Conservation (phyloP, 352 stramenopile species). For the Globisporangium canariense region DNA sequence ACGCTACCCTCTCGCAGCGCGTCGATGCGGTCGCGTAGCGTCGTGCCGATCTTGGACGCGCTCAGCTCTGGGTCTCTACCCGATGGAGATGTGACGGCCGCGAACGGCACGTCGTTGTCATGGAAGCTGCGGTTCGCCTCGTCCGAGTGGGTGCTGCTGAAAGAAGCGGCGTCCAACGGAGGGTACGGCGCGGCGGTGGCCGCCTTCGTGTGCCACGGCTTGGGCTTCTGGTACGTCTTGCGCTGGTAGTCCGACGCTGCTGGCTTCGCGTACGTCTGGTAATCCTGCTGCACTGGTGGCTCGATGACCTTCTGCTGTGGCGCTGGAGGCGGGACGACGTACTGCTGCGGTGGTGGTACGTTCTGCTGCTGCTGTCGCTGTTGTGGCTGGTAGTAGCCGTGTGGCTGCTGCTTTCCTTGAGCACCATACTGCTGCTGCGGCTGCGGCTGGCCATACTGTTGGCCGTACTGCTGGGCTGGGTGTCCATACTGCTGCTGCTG, state of each 20-base stretch:
- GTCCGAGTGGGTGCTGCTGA: slow-evolving; percentile 15
- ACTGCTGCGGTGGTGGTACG: neutral
- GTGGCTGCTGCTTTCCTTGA: slow-evolving; percentile 17
- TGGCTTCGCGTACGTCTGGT: slow-evolving; percentile 10
- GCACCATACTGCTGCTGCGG: slow-evolving; percentile 23
- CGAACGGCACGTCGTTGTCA: slow-evolving; percentile 16
- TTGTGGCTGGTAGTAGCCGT: slow-evolving; percentile 12
- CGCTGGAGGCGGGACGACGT: neutral
- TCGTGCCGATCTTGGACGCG: slow-evolving; percentile 18
- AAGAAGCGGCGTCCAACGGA: neutral
- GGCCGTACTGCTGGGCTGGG: slow-evolving; percentile 12
- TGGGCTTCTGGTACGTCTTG: slow-evolving; percentile 13
- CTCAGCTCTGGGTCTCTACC: slow-evolving; percentile 8
- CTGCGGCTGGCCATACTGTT: slow-evolving; percentile 13
- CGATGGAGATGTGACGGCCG: slow-evolving; percentile 25
- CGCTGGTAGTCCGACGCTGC: slow-evolving; percentile 13
- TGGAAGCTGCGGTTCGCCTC: slow-evolving; percentile 16
- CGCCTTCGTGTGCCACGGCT: slow-evolving; percentile 12
- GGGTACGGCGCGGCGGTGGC: slow-evolving; percentile 10
- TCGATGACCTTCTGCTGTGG: slow-evolving; percentile 17
- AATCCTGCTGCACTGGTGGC: slow-evolving; percentile 6
- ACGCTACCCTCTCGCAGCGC: slow-evolving; percentile 45
- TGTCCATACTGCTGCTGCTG: slow-evolving; percentile 10
- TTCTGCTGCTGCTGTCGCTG: slow-evolving; percentile 7
- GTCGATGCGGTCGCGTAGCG: slow-evolving; percentile 61